These are phyloP conservation scores for Leucogyrophana mollusca DNA, from an alignment of 768 basidiomycete genomes.

Conservation along the genomic window DNA sequence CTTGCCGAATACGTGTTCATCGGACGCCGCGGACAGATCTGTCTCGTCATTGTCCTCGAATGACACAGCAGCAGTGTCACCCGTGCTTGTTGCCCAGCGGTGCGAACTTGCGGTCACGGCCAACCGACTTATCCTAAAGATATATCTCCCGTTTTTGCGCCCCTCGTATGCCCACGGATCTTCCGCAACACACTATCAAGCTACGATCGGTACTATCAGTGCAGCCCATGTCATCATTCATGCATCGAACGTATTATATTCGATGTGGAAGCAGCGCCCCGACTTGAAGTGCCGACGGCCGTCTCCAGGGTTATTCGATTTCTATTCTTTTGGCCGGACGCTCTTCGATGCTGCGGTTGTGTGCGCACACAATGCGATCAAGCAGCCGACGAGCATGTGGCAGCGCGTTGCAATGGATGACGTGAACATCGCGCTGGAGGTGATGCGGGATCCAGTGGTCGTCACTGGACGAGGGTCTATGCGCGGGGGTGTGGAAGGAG, in stretches of 20 bases:
- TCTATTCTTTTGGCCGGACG: constrained; percentile 59
- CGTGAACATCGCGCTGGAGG: constrained; percentile 41
- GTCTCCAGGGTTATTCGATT: constrained; percentile 48
- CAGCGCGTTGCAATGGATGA: constrained; percentile 48
- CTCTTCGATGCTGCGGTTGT: constrained; percentile 67
- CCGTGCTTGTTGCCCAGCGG: constrained; percentile 46
- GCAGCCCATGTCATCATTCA: constrained; percentile 67
- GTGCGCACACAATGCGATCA: constrained; percentile 61
- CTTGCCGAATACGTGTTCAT: constrained; percentile 11
- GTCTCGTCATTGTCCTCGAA: constrained; percentile 10
- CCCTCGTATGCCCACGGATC: constrained; percentile 25
- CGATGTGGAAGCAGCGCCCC: constrained; percentile 35
- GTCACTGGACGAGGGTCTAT: constrained; percentile 30
- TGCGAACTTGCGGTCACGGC: constrained; percentile 62
- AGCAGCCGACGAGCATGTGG: constrained; percentile 47
- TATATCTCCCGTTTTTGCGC: constrained; percentile 67
- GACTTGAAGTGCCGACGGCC: constrained; percentile 30
- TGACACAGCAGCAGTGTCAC: constrained; percentile 23
- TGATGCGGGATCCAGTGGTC: constrained; percentile 37
- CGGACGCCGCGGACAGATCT: constrained; percentile 4
- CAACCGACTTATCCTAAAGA: constrained; percentile 58
- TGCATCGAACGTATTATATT: constrained; percentile 44
- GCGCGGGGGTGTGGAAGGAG: constrained; percentile 31
- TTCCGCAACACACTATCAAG: constrained; percentile 44
- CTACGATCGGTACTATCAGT: constrained; percentile 54